A percentile compares a stretch with the other conserved stretches of the same genome.
Evolutionary conservation across 129 eudicot genomes (phyloP).

Genomic region (Artemisia argyi): DNA sequence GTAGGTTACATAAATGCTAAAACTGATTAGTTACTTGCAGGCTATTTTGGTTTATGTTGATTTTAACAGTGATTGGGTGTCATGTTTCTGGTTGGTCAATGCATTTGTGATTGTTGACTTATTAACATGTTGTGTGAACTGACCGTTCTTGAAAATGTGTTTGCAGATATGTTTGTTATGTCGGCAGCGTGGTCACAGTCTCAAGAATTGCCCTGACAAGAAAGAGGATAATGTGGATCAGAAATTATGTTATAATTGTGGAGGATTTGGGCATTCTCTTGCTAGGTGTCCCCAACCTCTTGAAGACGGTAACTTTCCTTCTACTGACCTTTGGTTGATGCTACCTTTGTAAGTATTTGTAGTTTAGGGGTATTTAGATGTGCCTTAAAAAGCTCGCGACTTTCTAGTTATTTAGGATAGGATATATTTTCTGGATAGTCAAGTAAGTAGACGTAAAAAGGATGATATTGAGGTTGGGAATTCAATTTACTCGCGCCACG

Average conservation of each 20-base stretch:
- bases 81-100: too few relatives aligned
- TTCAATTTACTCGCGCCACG: too few relatives aligned
- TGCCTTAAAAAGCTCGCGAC: background rate
- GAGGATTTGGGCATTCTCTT: slow-evolving; percentile 76
- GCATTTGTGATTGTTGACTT: background rate
- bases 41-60: slow-evolving; percentile 8
- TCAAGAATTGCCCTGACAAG: slow-evolving; percentile 85
- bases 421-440: too few relatives aligned
- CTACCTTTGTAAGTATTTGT: background rate
- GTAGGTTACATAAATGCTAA: too few relatives aligned
- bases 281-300: slow-evolving; percentile 68
- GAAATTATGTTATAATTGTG: slow-evolving; percentile 92
- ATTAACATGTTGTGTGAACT: background rate
- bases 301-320: slow-evolving; percentile 69
- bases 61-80: background rate
- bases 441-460: too few relatives aligned
- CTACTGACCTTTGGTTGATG: background rate
- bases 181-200: slow-evolving; percentile 92
- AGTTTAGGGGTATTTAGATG: background rate
- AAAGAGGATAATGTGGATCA: slow-evolving; percentile 52
- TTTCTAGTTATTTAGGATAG: too few relatives aligned
- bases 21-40: background rate
- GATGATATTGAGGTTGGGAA: too few relatives aligned
- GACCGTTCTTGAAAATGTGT: slow-evolving; percentile 15
- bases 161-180: slow-evolving; percentile 85